Evolutionary conservation across 768 basidiomycete genomes (phyloP).

Genomic region (Rhodotorula babjevae): DNA sequence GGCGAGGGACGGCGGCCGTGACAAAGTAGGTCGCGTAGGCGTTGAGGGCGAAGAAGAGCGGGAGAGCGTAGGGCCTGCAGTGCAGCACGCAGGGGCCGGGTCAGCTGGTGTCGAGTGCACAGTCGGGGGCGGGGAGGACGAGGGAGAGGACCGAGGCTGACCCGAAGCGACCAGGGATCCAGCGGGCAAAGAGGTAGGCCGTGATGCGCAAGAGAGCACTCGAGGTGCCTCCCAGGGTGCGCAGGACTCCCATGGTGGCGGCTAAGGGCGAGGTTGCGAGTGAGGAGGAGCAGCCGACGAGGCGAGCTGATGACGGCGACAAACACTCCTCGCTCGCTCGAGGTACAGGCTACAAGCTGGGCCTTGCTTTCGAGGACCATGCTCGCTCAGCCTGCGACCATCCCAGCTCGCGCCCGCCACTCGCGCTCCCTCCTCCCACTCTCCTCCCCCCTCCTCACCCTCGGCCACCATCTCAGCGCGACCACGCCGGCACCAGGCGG

Average conservation of each 20-base stretch:
- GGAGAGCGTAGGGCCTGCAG: constrained; percentile 24
- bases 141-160: neutral
- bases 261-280: neutral
- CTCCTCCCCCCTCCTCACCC: too few species aligned
- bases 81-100: neutral
- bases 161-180: constrained; percentile 33
- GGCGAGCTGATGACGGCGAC: too few species aligned
- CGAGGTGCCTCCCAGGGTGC: neutral
- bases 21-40: constrained; percentile 2
- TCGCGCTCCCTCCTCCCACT: too few species aligned
- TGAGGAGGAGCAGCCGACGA: too few species aligned
- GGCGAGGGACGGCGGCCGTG: constrained; percentile 6
- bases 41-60: constrained; percentile 21
- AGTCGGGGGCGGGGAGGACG: neutral
- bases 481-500: too few species aligned
- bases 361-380: too few species aligned
- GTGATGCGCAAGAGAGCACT: constrained; percentile 11
- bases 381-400: too few species aligned
- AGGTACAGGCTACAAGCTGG: too few species aligned
- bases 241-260: neutral
- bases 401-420: too few species aligned
- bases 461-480: too few species aligned
- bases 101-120: neutral
- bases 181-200: constrained; percentile 26
- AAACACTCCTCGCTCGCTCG: too few species aligned